These are phyloP conservation scores for Blastobotrys arbuscula DNA, from an alignment of 1,139 yeast species.

Conservation along the genomic window DNA sequence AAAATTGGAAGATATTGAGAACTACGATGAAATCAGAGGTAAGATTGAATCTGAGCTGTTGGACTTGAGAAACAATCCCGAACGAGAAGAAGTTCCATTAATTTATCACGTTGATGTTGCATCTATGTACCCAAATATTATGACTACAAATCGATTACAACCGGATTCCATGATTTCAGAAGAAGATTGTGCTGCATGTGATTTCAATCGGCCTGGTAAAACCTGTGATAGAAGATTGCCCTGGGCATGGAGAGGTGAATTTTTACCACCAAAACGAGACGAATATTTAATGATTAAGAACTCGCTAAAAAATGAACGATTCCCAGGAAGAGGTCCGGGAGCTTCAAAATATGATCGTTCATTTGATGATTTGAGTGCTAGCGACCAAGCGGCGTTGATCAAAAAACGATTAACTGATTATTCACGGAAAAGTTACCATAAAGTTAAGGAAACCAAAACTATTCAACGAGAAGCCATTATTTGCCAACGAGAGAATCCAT, in stretches of 20 bases:
- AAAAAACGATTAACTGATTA: conserved; percentile 81
- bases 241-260: conserved; percentile 99
- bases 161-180: conserved; percentile 97
- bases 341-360: conserved; percentile 44
- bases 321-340: conserved; percentile 40
- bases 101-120: conserved; percentile 99
- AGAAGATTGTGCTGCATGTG: conserved; percentile 96
- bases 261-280: conserved; percentile 81
- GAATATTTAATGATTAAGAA: conserved; percentile 89
- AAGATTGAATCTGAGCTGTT: conserved; percentile 51
- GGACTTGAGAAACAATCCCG: conserved; percentile 56
- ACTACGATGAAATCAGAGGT: conserved; percentile 67
- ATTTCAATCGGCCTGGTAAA: conserved; percentile 92
- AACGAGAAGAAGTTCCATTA: conserved; percentile 69
- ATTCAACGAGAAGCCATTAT: conserved; percentile 89
- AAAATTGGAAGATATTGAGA: conserved; percentile 66
- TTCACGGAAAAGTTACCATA: conserved; percentile 78
- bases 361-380: conserved; percentile 59
- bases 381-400: conserved; percentile 72
- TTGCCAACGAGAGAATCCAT: conserved; percentile 97
- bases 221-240: conserved; percentile 84
- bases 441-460: conserved; percentile 74
- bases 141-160: conserved; percentile 95
- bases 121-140: conserved; percentile 98
- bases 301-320: conserved; percentile 71